phyloP scores from a whole-genome alignment of 2,329 filamentous ascomycete genomes.

The Aspergillus sp. region DNA sequence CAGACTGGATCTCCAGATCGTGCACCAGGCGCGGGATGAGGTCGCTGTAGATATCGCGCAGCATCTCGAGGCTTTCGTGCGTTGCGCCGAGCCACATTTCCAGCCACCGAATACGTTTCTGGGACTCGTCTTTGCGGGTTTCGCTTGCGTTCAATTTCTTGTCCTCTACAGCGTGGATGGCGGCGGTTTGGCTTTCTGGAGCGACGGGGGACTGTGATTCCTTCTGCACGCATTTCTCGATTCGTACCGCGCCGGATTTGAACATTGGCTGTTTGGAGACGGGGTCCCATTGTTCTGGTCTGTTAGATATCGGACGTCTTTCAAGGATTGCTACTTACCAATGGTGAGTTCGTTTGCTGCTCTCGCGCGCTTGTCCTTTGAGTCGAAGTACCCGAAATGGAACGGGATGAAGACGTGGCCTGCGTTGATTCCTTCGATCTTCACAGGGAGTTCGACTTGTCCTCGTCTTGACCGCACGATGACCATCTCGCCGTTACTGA shows the following conservation, averaged over 20 bases:
- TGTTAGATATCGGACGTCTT: not conserved
- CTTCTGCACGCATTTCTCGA: constrained; percentile 29
- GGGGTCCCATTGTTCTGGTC: constrained; percentile 32
- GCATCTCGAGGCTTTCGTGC: constrained; percentile 22
- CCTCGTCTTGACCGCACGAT: constrained; percentile 32
- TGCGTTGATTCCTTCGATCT: constrained; percentile 27
- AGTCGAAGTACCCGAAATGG: constrained; percentile 40
- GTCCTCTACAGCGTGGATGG: constrained; percentile 15
- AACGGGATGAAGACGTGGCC: constrained; percentile 42
- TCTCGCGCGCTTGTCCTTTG: constrained; percentile 29
- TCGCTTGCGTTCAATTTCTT: not conserved
- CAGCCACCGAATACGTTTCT: constrained; percentile 26
- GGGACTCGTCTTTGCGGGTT: constrained; percentile 7
- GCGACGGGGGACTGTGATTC: constrained; percentile 16
- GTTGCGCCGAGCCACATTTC: constrained; percentile 37
- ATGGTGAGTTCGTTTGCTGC: constrained; percentile 41
- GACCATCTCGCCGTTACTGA: constrained; percentile 33
- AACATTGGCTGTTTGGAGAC: constrained; percentile 41
- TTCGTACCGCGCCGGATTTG: constrained; percentile 36
- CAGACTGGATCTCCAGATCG: constrained; percentile 32
- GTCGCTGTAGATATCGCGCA: constrained; percentile 4
- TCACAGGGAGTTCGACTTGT: constrained; percentile 28
- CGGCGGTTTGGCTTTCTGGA: constrained; percentile 25
- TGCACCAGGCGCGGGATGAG: constrained; percentile 9
- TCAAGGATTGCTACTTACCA: constrained; percentile 20